Conservation (phyloP, 345 rosid genomes). For the Tarenaya hassleriana region DNA sequence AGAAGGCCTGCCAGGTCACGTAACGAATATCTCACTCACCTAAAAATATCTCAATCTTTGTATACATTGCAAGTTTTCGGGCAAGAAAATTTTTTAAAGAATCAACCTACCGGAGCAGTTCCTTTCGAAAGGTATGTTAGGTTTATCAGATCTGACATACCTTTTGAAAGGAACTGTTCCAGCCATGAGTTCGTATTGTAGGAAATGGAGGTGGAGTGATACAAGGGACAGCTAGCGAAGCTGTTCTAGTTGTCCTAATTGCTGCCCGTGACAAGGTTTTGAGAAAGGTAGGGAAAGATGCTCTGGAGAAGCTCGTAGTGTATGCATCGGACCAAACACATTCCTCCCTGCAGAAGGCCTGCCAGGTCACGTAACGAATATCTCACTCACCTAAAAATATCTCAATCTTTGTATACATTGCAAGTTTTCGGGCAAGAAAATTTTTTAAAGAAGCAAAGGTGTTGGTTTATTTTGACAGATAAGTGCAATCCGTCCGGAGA, state of each 20-base stretch:
- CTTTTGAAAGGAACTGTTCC: too few relatives aligned
- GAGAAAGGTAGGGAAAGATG: slow-evolving; percentile 46
- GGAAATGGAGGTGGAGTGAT: slow-evolving; percentile 92
- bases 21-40: background rate
- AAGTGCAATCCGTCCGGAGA: slow-evolving; percentile 65
- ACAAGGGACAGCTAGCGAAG: slow-evolving; percentile 95
- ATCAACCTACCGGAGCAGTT: slow-evolving; percentile 71
- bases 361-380: slow-evolving; percentile 53
- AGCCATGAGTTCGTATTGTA: slow-evolving; percentile 27
- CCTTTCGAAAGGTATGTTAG: slow-evolving; percentile 51
- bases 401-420: background rate
- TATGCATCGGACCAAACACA: slow-evolving; percentile 90
- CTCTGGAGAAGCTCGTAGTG: slow-evolving; percentile 69
- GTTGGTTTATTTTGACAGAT: slow-evolving; percentile 43
- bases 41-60: background rate
- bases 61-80: background rate
- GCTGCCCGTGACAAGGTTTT: slow-evolving; percentile 71
- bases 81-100: too few relatives aligned
- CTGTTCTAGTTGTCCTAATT: slow-evolving; percentile 63
- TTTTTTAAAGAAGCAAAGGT: background rate
- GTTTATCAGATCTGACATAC: too few relatives aligned
- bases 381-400: too few relatives aligned
- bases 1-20: slow-evolving; percentile 83
- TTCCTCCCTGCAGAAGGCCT: slow-evolving; percentile 73
- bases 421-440: too few relatives aligned